Percentiles rank a stretch among this genome's conserved stretches.
Conservation (phyloP, 148 eudicot species). For the Cornus kousa region DNA sequence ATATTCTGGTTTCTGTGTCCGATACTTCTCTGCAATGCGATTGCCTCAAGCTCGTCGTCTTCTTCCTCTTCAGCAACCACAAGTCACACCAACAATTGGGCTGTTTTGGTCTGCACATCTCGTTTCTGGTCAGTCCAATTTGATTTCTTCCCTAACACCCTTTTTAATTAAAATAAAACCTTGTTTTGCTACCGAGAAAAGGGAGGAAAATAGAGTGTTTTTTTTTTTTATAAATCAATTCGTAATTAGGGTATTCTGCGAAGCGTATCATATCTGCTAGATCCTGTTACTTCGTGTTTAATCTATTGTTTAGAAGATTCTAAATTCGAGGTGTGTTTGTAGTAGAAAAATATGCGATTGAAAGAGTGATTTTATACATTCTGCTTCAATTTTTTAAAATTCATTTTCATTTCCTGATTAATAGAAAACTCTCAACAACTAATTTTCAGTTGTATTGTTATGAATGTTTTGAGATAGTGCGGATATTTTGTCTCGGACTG, state of each 20-base stretch:
- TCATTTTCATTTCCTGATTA: too few species aligned
- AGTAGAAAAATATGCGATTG: background rate
- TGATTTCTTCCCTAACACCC: background rate
- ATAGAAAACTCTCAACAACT: too few species aligned
- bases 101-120: conserved; percentile 95
- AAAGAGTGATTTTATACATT: background rate
- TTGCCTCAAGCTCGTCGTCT: conserved; percentile 15
- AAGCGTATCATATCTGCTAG: background rate
- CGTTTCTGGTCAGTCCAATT: conserved; percentile 67
- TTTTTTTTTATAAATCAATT: background rate
- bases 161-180: background rate
- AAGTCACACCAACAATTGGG: conserved; percentile 98
- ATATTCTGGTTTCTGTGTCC: background rate
- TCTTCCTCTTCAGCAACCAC: conserved; percentile 32
- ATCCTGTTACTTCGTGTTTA: background rate
- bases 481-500: background rate
- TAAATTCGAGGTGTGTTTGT: background rate
- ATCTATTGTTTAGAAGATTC: background rate
- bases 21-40: conserved; percentile 13
- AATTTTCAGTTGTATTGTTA: too few species aligned
- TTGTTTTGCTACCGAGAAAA: background rate
- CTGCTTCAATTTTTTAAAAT: background rate
- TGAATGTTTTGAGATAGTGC: background rate
- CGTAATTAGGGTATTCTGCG: background rate
- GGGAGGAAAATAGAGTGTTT: background rate